A percentile compares a stretch with the other conserved stretches of the same genome.
Conservation (phyloP, 139 green algal genomes). For the Tetraselmis chui region DNA sequence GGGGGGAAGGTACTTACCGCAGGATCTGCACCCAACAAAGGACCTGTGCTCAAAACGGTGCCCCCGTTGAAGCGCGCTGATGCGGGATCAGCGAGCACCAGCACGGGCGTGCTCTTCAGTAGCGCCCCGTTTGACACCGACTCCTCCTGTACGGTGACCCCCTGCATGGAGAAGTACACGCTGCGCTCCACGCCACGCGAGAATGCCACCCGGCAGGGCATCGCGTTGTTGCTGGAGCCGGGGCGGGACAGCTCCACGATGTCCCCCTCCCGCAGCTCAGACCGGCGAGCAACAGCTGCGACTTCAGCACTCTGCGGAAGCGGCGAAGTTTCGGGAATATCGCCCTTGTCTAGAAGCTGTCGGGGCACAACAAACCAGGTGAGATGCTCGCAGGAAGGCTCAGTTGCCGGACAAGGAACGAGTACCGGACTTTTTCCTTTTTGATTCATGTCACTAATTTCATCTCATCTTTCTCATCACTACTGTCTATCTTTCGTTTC, state of each 20-base stretch:
- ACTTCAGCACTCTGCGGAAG: slow-evolving; percentile 23
- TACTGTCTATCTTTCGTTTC: too few relatives aligned
- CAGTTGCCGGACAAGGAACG: too few relatives aligned
- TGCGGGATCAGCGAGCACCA: slow-evolving; percentile 56
- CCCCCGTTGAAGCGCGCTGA: slow-evolving; percentile 38
- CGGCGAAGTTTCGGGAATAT: slow-evolving; percentile 10
- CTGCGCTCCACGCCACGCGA: slow-evolving; percentile 52
- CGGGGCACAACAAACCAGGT: too few relatives aligned
- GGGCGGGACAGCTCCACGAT: slow-evolving; percentile 16
- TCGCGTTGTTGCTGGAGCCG: slow-evolving; percentile 5
- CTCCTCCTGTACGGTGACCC: slow-evolving; percentile 1
- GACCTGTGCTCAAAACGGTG: slow-evolving; percentile 61
- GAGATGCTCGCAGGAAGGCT: too few relatives aligned
- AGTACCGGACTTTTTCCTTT: too few relatives aligned
- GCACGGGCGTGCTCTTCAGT: slow-evolving; percentile 24
- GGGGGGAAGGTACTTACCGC: not conserved
- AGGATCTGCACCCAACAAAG: slow-evolving; percentile 54
- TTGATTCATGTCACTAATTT: too few relatives aligned
- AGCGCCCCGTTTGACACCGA: not conserved
- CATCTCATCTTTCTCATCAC: too few relatives aligned
- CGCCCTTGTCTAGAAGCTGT: slow-evolving; percentile 25
- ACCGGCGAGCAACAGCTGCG: slow-evolving; percentile 25
- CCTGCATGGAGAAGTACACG: slow-evolving; percentile 56
- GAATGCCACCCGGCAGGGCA: slow-evolving; percentile 73
- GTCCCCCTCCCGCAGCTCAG: slow-evolving; percentile 1